A percentile compares a stretch with the other conserved stretches of the same genome.
phyloP scores from a whole-genome alignment of 2,329 filamentous ascomycete genomes.

The Rugonectria rugulosa region DNA sequence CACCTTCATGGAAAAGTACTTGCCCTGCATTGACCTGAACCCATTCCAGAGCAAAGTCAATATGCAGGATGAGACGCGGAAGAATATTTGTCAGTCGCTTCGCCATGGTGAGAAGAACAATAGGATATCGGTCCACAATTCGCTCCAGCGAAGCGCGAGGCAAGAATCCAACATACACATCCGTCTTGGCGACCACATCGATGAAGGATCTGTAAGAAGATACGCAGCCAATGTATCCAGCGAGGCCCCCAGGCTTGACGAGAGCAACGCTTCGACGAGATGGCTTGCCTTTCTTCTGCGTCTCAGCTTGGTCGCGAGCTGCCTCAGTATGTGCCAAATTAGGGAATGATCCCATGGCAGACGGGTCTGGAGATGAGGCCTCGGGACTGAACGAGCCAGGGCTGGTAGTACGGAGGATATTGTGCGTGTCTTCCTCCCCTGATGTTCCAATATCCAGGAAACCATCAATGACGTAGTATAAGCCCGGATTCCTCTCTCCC shows the following conservation, averaged over 20 bases:
- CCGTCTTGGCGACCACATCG: constrained; percentile 95
- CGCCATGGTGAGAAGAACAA: constrained; percentile 93
- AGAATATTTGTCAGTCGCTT: constrained; percentile 91
- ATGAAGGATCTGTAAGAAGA: constrained; percentile 97
- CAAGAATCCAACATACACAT: constrained; percentile 96
- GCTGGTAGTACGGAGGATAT: constrained; percentile 42
- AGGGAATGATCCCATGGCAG: constrained; percentile 40
- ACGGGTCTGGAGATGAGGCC: constrained; percentile 29
- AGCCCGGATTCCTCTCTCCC: constrained; percentile 92
- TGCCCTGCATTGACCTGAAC: constrained; percentile 95
- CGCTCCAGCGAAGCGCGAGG: constrained; percentile 85
- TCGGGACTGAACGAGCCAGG: constrained; percentile 32
- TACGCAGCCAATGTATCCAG: constrained; percentile 92
- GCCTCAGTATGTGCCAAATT: constrained; percentile 38
- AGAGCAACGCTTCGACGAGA: constrained; percentile 78
- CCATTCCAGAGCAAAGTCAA: constrained; percentile 98
- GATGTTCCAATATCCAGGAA: constrained; percentile 95
- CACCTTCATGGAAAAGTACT: constrained; percentile 89
- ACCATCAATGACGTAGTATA: constrained; percentile 98
- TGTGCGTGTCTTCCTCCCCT: constrained; percentile 41
- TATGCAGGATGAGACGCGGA: constrained; percentile 89
- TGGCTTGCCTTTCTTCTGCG: constrained; percentile 54
- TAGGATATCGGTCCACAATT: constrained; percentile 91
- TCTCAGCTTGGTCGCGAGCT: constrained; percentile 42
- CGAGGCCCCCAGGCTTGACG: constrained; percentile 92